Conservation (phyloP, 1,284 basidiomycete genomes). For the Trametes pubescens region DNA sequence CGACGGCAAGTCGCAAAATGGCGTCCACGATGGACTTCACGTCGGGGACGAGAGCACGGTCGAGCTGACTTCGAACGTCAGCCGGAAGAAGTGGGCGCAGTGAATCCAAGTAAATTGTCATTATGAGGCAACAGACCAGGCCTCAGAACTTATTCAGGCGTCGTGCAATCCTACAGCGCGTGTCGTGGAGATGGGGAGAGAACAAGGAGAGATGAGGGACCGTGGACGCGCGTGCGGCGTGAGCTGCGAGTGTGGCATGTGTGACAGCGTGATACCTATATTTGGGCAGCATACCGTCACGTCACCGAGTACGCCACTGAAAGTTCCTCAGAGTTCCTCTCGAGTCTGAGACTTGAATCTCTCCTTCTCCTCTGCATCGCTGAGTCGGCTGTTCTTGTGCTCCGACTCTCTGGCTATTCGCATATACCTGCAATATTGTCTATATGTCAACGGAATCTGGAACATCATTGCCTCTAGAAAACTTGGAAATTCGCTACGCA, state of each 20-base stretch:
- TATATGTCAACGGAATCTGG: background rate
- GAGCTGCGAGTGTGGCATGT: background rate
- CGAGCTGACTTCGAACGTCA: constrained; percentile 24
- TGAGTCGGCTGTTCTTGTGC: background rate
- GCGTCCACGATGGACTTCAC: constrained; percentile 31
- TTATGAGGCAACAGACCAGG: background rate
- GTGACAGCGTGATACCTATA: background rate
- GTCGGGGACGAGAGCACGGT: constrained; percentile 27
- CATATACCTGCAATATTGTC: background rate
- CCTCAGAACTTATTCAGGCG: too few relatives aligned
- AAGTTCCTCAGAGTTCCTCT: background rate
- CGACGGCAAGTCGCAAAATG: constrained; percentile 37
- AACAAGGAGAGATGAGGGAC: background rate
- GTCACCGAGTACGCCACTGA: background rate
- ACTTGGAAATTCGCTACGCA: background rate
- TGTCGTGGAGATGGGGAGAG: background rate
- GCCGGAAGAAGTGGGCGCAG: constrained; percentile 28
- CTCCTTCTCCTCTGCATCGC: background rate
- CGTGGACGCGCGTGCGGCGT: too few relatives aligned
- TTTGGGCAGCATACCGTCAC: background rate
- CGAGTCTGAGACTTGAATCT: background rate
- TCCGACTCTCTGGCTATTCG: background rate
- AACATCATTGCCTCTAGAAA: background rate
- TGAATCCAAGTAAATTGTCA: constrained; percentile 28
- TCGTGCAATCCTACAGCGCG: too few relatives aligned